These are phyloP conservation scores for Torulaspora pretoriensis DNA, from an alignment of 1,139 yeast species.

Conservation along the genomic window DNA sequence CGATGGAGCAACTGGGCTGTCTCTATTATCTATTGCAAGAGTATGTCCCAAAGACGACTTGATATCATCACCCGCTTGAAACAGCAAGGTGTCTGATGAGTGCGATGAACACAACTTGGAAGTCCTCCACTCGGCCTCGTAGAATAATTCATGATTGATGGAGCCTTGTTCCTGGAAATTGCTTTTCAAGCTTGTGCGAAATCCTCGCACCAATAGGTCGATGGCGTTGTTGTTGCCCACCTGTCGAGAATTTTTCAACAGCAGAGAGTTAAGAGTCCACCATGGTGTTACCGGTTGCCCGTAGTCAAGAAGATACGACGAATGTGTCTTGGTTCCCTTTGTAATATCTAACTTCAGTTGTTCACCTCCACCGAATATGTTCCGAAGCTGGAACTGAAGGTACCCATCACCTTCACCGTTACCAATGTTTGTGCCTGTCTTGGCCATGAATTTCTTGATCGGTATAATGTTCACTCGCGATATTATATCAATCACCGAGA, in stretches of 20 bases:
- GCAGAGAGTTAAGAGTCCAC: conserved; percentile 51
- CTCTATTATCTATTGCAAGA: conserved; percentile 53
- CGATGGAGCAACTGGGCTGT: conserved; percentile 52
- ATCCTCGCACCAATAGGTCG: conserved; percentile 20
- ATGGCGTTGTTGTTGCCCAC: conserved; percentile 49
- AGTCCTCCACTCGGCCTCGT: conserved; percentile 64
- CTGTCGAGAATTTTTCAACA: conserved; percentile 55
- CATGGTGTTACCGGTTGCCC: conserved; percentile 49
- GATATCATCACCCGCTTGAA: conserved; percentile 55
- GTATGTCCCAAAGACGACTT: conserved; percentile 56
- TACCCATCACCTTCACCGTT: conserved; percentile 96
- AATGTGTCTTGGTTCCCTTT: conserved; percentile 72
- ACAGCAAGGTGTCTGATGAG: conserved; percentile 36
- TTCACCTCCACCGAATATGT: conserved; percentile 89
- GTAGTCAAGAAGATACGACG: conserved; percentile 64
- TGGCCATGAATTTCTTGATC: conserved; percentile 63
- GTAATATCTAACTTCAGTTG: conserved; percentile 70
- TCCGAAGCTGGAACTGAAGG: conserved; percentile 67
- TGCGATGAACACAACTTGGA: conserved; percentile 42
- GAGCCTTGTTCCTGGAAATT: conserved; percentile 21
- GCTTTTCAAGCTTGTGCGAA: conserved; percentile 18
- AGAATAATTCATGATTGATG: conserved; percentile 53
- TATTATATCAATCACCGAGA: conserved; percentile 42
- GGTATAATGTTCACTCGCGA: conserved; percentile 61
- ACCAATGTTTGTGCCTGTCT: conserved; percentile 91